Evolutionary conservation across 2,329 filamentous ascomycete genomes (phyloP), one percentile per base, ranked within the genome.

Genomic region (Arthrobotrys megalospora): DNA sequence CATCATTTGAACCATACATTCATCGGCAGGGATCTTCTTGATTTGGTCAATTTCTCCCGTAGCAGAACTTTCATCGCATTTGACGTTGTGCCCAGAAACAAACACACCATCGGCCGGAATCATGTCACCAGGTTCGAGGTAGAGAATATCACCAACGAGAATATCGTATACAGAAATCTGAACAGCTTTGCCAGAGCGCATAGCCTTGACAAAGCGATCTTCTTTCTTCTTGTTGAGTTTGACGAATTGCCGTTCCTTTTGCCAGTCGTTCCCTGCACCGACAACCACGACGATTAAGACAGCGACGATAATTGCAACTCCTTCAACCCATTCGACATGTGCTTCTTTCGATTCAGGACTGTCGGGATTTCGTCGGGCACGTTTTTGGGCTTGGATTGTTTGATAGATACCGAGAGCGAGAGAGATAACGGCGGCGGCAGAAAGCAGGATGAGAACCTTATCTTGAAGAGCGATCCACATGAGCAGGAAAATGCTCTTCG

Each of bases 391-490:
- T 11, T 91, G 91, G 82, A 93, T 91, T 0, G 91, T 91, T 83
- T 93, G 91, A 83, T 93, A 94, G 0, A 94, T 86, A 58, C 92
- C 92, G 48, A 94, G 88, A 4, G 90, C 91, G 50, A 94, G 87
- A 52, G 92, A 93, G 62, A 94, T 89, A 43, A 90, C 86, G 2
- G 92, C 92, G 50, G 92, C 92, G 60, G 88, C 86, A 0, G 91
- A 92, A 68, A 93, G 86, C 5, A 93, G 86, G 75, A 93, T 91
- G 53, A 94, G 85, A 2, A 94, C 91, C 83, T 94, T 94, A 86
- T 94, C 92, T 84, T 94, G 93, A 83, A 93, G 93, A 0, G 92
- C 93, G 81, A 94, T 92, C 92, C 92, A 94, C 84, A 93, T 91
- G 48, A 94, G 86, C 82, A 92, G 86, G 52, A 92, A 86, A 47